These are phyloP conservation scores for Mortierella antarctica DNA, from an alignment of 192 early-diverging fungal genomes.

Conservation along the genomic window DNA sequence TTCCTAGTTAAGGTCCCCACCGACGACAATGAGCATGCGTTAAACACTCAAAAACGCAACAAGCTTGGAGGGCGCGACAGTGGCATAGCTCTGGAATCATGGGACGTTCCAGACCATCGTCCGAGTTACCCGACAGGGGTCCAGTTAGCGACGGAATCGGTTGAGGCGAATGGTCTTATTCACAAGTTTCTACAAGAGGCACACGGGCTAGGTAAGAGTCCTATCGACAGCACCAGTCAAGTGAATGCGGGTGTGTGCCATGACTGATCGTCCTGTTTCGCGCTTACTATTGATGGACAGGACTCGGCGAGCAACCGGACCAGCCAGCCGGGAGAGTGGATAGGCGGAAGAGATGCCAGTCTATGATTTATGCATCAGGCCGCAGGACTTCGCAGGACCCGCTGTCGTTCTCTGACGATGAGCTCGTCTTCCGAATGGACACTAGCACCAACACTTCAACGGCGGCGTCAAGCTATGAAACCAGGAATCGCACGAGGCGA, in stretches of 20 bases:
- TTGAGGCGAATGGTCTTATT: not conserved
- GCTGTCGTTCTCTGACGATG: not conserved
- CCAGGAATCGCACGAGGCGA: not conserved
- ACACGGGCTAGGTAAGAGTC: too few species aligned
- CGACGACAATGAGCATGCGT: not conserved
- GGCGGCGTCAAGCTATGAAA: too few species aligned
- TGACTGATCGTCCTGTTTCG: too few species aligned
- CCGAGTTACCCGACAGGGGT: not conserved
- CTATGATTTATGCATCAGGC: slow-evolving; percentile 4
- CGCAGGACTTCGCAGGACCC: not conserved
- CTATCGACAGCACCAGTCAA: too few species aligned
- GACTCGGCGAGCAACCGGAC: not conserved
- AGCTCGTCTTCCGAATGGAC: not conserved
- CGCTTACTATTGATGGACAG: not conserved
- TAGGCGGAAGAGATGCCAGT: slow-evolving; percentile 22
- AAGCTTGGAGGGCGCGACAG: slow-evolving; percentile 28
- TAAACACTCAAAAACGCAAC: not conserved
- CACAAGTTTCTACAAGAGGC: too few species aligned
- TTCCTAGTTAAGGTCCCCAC: not conserved
- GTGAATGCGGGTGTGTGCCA: too few species aligned
- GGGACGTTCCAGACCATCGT: slow-evolving; percentile 1
- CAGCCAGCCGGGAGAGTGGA: not conserved
- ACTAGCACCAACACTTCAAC: too few species aligned
- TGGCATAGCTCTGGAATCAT: slow-evolving; percentile 25
- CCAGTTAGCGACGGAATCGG: not conserved